These are phyloP conservation scores for Neonectria neomacrospora DNA, from an alignment of 2,329 filamentous ascomycete species.

Conservation along the genomic window DNA sequence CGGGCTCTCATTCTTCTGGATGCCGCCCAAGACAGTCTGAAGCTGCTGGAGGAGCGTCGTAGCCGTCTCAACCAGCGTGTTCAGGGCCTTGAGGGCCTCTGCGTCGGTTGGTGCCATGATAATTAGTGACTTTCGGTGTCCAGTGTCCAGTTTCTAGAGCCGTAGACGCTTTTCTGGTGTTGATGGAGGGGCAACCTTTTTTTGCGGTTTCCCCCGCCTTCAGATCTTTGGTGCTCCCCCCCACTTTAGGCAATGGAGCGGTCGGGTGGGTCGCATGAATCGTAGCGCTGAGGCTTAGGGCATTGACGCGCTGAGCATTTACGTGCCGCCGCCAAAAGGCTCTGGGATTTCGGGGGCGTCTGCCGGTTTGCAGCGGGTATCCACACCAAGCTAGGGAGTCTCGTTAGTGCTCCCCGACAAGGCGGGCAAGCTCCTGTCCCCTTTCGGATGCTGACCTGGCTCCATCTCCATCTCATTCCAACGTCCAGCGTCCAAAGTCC, in stretches of 20 bases:
- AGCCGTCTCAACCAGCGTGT: constrained; percentile 52
- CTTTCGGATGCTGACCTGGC: constrained; percentile 28
- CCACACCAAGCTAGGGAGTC: neutral
- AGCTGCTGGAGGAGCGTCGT: constrained; percentile 55
- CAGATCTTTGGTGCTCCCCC: constrained; percentile 15
- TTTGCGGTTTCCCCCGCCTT: constrained; percentile 24
- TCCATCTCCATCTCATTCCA: constrained; percentile 12
- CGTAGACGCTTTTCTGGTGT: constrained; percentile 23
- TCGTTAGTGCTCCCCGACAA: constrained; percentile 17
- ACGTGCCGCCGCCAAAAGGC: neutral
- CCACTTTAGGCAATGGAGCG: constrained; percentile 36
- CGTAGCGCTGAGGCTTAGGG: neutral
- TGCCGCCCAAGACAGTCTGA: constrained; percentile 54
- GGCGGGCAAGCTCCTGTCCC: constrained; percentile 21
- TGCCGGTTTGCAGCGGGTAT: neutral
- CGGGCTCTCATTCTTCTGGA: constrained; percentile 43
- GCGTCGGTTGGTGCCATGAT: constrained; percentile 41
- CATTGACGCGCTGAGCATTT: neutral
- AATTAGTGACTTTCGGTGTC: too few species aligned
- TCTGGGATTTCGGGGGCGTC: neutral
- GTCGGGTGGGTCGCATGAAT: neutral
- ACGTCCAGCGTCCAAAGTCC: neutral
- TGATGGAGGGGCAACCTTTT: constrained; percentile 45
- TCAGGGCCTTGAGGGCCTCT: constrained; percentile 52
- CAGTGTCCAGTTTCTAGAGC: neutral